Conservation (phyloP, 208 protist species). For the Porcisia hertigi region DNA sequence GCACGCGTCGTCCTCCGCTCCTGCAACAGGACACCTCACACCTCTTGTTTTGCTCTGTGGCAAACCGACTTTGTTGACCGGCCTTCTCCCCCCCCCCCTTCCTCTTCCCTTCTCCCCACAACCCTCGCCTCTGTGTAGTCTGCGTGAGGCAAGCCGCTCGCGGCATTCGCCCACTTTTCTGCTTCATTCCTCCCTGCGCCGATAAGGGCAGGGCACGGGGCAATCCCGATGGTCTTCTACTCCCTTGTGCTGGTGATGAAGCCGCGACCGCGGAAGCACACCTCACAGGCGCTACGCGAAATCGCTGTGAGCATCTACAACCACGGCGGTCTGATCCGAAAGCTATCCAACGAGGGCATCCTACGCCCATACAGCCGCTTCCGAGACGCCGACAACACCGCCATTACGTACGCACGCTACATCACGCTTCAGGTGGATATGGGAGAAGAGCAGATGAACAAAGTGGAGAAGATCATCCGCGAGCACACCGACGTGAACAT, state of each 20-base stretch:
- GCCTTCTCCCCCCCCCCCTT: background rate
- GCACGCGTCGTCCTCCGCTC: no score
- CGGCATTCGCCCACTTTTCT: background rate
- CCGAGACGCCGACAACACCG: slow-evolving; percentile 77
- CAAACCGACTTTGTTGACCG: background rate
- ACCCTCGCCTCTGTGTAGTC: background rate
- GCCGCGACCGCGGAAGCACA: slow-evolving; percentile 67
- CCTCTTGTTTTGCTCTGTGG: background rate
- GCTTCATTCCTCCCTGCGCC: background rate
- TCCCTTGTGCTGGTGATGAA: slow-evolving; percentile 87
- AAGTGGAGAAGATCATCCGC: slow-evolving; percentile 76
- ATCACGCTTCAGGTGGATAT: slow-evolving; percentile 85
- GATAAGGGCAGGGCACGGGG: background rate
- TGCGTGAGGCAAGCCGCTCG: background rate
- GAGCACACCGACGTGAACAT: slow-evolving; percentile 88
- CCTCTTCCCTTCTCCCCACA: background rate
- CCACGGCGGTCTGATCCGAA: slow-evolving; percentile 79
- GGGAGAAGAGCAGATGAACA: slow-evolving; percentile 80
- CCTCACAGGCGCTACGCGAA: slow-evolving; percentile 77
- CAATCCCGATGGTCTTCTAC: slow-evolving; percentile 82
- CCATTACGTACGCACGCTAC: slow-evolving; percentile 84
- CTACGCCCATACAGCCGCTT: slow-evolving; percentile 86
- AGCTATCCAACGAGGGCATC: slow-evolving; percentile 86
- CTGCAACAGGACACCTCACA: no score
- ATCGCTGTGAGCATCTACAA: slow-evolving; percentile 77